Base-by-base conservation (phyloP, 2,329 filamentous ascomycete species). In the Botryotinia globosa region DNA sequence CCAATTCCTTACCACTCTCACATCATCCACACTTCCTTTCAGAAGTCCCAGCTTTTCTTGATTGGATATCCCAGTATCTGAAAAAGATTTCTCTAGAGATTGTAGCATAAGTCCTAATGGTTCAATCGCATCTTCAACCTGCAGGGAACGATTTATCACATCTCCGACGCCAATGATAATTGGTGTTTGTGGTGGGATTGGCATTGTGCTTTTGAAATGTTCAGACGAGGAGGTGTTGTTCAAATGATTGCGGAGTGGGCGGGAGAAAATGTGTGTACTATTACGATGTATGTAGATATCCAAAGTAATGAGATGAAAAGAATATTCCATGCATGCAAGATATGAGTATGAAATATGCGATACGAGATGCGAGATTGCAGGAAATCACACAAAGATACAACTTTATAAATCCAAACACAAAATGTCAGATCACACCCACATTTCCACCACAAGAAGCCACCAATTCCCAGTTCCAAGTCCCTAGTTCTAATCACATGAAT, bases 101-200 rank as follows among this genome's bases (percentile, higher is more conserved):
- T 7, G 16, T 1, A 39, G 1, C 59, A 91, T 91, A 8, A 91
- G 80, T 34, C 85, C 80, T 3, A 87, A 82, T 0, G 90, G 90
- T 77, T 91, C 89, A 42, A 86, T 83, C 12, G 88, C 87, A 79
- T 88, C 84, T 74, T 85, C 81, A 7, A 86, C 73, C 42, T 82
- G 81, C 42, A 82, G 82, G 4, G 87, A 87, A 66, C 85, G 84
- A 78, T 91, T 91, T 73, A 87, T 86, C 74, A 90, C 80, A 77
- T 91, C 89, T 71, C 85, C 89, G 0, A 91, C 86, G 44, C 89
- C 90, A 67, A 92, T 84, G 42, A 91, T 85, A 34, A 92, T 81
- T 0, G 90, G 89, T 22, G 78, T 32, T 48, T 32, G 12, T 32
- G 42, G 42, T 25, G 69, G 7, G 12, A 42, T 34, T 56, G 37